These are phyloP conservation scores for Mycena capillaripes DNA, from an alignment of 768 basidiomycete genomes.

Conservation along the genomic window DNA sequence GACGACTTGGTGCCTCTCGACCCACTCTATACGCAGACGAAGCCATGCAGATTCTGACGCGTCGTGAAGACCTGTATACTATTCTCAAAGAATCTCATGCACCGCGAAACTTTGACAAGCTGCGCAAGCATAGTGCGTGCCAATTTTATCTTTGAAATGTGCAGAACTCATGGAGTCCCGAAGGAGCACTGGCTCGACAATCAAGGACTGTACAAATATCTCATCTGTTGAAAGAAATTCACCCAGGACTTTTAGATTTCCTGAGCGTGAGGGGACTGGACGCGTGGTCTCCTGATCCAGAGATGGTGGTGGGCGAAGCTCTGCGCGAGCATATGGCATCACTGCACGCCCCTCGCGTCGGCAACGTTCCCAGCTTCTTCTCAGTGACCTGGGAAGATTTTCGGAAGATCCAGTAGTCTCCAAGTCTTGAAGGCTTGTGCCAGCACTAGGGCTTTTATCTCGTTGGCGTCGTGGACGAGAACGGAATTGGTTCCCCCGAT, in stretches of 20 bases:
- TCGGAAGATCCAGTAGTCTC: neutral
- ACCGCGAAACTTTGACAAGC: neutral
- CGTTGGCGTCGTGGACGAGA: neutral
- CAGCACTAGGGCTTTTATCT: constrained; percentile 16
- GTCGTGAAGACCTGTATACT: neutral
- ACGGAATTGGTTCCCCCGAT: neutral
- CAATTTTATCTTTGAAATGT: neutral
- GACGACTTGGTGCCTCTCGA: constrained; percentile 15
- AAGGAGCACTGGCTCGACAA: constrained; percentile 5
- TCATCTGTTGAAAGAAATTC: neutral
- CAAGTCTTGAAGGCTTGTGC: constrained; percentile 21
- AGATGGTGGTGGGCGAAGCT: neutral
- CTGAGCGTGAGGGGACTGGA: neutral
- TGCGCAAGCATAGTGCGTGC: constrained; percentile 3
- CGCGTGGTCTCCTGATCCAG: neutral
- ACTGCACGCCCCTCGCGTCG: neutral
- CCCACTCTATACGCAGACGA: constrained; percentile 10
- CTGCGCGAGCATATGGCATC: constrained; percentile 1
- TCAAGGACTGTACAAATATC: neutral
- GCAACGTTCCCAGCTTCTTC: neutral
- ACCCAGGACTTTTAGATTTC: neutral
- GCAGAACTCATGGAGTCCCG: neutral
- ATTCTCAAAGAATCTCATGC: neutral
- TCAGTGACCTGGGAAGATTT: constrained; percentile 6
- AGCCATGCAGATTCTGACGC: constrained; percentile 9